Base-by-base conservation (phyloP, 352 stramenopile species). In the Globisporangium viniferum region DNA sequence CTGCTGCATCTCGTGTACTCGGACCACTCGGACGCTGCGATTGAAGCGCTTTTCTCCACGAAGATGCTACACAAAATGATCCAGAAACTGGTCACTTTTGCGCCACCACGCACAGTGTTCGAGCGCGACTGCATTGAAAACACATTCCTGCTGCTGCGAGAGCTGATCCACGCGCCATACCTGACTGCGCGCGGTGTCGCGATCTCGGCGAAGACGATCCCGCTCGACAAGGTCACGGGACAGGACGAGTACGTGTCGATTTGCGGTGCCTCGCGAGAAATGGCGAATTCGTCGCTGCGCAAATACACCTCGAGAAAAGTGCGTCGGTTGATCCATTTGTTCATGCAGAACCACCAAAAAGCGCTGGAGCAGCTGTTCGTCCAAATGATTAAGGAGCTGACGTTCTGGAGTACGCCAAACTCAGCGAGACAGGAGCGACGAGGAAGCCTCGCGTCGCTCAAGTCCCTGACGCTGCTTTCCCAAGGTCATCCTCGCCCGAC, bases 241-340 rank as follows among this genome's bases (percentile, higher is more conserved):
- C 84, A 95, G 66, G 82, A 93, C 64, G 88, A 95, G 72, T 95
- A 95, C 74, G 84, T 95, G 48, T 92, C 82, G 54, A 93, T 95
- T 67, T 95, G 84, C 35, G 88, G 88, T 31, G 86, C 88, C 15
- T 94, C 86, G 14, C 86, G 88, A 3, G 88, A 95, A 61, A 88
- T 89, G 68, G 86, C 86, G 10, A 93, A 94, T 72, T 93, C 86
- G 51, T 79, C 84, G 18, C 71, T 94, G 62, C 88, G 88, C 49
- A 93, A 94, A 69, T 95, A 94, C 73, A 95, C 88, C 31, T 93
- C 83, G 29, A 79, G 88, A 62, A 95, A 95, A 75, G 86, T 95
- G 64, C 88, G 88, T 22, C 88, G 82, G 15, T 62, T 95, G 33
- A 89, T 95, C 27, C 86, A 94, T 62, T 65, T 95, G 58, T 92